phyloP scores from a whole-genome alignment of 805 yeast species.

The Nematodospora valgi region DNA sequence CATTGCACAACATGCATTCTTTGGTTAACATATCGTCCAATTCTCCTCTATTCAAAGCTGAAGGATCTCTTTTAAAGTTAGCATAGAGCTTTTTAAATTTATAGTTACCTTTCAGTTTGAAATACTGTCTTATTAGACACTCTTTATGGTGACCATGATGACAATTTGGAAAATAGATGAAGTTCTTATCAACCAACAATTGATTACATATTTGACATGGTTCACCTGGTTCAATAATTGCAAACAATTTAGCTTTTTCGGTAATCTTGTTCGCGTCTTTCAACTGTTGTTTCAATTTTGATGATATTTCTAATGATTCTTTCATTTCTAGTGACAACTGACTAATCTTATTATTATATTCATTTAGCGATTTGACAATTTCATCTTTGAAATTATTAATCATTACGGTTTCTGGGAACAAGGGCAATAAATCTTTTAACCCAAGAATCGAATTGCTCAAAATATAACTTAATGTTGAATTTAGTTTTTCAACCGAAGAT shows the following conservation, averaged over 20 bases:
- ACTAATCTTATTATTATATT: conserved; percentile 62
- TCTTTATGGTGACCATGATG: conserved; percentile 87
- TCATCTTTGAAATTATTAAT: conserved; percentile 83
- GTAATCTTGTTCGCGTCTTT: conserved; percentile 32
- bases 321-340: conserved; percentile 72
- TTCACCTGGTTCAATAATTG: conserved; percentile 77
- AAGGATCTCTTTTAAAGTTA: conserved; percentile 45
- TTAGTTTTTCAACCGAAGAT: too few relatives aligned
- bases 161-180: conserved; percentile 82
- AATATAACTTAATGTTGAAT: conserved; percentile 27
- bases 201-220: conserved; percentile 72
- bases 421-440: conserved; percentile 78
- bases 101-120: conserved; percentile 61
- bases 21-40: conserved; percentile 58
- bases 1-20: conserved; percentile 78
- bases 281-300: conserved; percentile 59
- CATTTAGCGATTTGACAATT: conserved; percentile 73
- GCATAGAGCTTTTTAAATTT: conserved; percentile 61
- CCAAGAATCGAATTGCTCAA: conserved; percentile 38
- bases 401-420: conserved; percentile 79
- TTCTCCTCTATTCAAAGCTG: conserved; percentile 38
- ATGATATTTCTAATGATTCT: conserved; percentile 59
- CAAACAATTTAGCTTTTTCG: conserved; percentile 45
- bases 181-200: conserved; percentile 63
- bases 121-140: conserved; percentile 65